Evolutionary conservation across 176 grass and related monocot species (phyloP), one percentile per base, ranked within the genome.

Genomic region (Ampelocalamus luodianensis): DNA sequence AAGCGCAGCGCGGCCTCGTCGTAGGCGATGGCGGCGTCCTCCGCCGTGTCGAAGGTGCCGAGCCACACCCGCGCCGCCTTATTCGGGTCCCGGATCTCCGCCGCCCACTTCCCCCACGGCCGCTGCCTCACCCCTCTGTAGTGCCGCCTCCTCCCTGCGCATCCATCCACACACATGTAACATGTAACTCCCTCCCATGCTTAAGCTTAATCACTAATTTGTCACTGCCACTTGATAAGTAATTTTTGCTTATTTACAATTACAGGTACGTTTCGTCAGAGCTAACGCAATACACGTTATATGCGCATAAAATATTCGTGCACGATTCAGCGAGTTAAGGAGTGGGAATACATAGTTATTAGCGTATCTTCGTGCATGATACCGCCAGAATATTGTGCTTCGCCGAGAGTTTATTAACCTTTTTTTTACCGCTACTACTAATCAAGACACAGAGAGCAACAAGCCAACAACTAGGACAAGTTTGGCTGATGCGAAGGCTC

Each of bases 61-160:
- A 92, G 87, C 91, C 91, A 92, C 70, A 92, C 91, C 45, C 91
- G 73, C 56, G 91, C 87, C 75, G 91, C 91, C 84, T 92, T 92
- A 84, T 92, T 87, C 0, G 91, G 91, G 79, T 92, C 87, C 8
- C 91, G 34, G 61, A 92, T 92, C 87, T 92, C 91, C 6, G 91
- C 91, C 11, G 91, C 91, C 91, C 91, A 92, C 71, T 92, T 92
- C 34, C 91, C 90, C 91, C 91, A 92, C 12, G 91, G 91, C 80
- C 91, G 87, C 87, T 92, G 91, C 76, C 91, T 54, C 12, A 92
- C 84, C 17, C 90, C 90, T 80, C 90, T 53, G 81, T 92, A 92
- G 87, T 89, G 90, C 38, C 83, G 71, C 85, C 81, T 70, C 77
- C 79, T 78, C 59, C 79, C 77, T 68, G 60, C 6, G 18, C 50